Conservation (phyloP, 2,329 filamentous ascomycete genomes). For the Aspergillus thermomutatus region DNA sequence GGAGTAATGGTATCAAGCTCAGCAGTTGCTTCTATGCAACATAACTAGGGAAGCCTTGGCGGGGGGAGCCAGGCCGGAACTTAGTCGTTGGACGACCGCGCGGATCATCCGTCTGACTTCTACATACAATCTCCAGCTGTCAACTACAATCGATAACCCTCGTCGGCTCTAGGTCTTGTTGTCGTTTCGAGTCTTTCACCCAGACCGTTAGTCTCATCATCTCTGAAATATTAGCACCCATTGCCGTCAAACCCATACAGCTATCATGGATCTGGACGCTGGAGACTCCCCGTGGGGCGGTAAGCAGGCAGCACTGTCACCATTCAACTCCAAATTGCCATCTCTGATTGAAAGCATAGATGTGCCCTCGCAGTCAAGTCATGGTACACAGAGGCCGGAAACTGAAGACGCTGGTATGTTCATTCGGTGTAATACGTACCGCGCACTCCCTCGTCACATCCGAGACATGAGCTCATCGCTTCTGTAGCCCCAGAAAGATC, state of each 20-base stretch:
- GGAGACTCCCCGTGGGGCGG: slow-evolving; percentile 51
- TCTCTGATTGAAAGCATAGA: slow-evolving; percentile 34
- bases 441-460: slow-evolving; percentile 16
- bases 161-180: neutral
- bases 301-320: slow-evolving; percentile 32
- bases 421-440: slow-evolving; percentile 4
- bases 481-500: slow-evolving; percentile 27
- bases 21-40: neutral
- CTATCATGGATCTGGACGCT: slow-evolving; percentile 39
- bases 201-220: neutral
- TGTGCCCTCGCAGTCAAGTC: slow-evolving; percentile 44
- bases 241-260: neutral
- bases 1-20: neutral
- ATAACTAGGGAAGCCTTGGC: slow-evolving; percentile 3
- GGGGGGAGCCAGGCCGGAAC: slow-evolving; percentile 9
- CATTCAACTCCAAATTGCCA: slow-evolving; percentile 17
- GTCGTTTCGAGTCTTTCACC: neutral
- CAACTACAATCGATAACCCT: slow-evolving; percentile 4
- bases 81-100: slow-evolving; percentile 8
- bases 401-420: slow-evolving; percentile 31
- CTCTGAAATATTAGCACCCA: neutral
- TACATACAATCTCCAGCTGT: slow-evolving; percentile 9
- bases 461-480: slow-evolving; percentile 11
- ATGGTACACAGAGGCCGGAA: slow-evolving; percentile 23
- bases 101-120: slow-evolving; percentile 12